Percentiles rank a stretch among this genome's conserved stretches.
phyloP scores from a whole-genome alignment of 1,139 yeast species.

The Candida gigantensis region DNA sequence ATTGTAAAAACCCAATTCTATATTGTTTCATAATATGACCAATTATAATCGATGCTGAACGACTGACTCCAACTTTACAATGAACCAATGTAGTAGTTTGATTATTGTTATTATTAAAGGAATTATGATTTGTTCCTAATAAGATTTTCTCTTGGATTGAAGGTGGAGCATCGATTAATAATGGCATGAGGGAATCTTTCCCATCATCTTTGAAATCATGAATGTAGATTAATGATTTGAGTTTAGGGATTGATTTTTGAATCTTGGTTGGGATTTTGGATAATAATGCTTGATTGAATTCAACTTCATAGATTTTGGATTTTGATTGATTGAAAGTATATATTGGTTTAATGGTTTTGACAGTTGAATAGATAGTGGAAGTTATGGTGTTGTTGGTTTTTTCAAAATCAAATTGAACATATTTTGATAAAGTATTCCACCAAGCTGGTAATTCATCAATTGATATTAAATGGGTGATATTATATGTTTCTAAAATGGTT shows the following conservation, averaged over 20 bases:
- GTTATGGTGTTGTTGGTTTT: too few species aligned
- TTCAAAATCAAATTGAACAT: conserved; percentile 23
- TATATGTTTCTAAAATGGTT: conserved; percentile 27
- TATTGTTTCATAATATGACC: conserved; percentile 84
- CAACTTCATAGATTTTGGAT: conserved; percentile 31
- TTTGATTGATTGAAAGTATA: conserved; percentile 27
- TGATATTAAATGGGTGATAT: conserved; percentile 31
- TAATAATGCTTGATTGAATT: conserved; percentile 12
- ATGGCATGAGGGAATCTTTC: conserved; percentile 34
- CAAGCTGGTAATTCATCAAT: conserved; percentile 42
- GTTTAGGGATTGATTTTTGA: conserved; percentile 12
- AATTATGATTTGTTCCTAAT: conserved; percentile 18
- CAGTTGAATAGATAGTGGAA: too few species aligned
- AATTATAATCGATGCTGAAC: conserved; percentile 87
- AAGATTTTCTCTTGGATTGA: conserved; percentile 33
- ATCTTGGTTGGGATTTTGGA: conserved; percentile 6
- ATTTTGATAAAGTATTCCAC: conserved; percentile 24
- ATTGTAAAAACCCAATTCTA: conserved; percentile 64
- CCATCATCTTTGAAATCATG: conserved; percentile 45
- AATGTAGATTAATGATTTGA: conserved; percentile 32
- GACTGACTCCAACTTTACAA: conserved; percentile 88
- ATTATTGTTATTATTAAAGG: conserved; percentile 12
- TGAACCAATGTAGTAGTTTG: conserved; percentile 60
- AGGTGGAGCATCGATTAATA: conserved; percentile 33
- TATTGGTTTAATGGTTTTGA: conserved; percentile 22